These are phyloP conservation scores for Claviceps spartinae DNA, from an alignment of 2,329 filamentous ascomycete genomes.

Conservation along the genomic window DNA sequence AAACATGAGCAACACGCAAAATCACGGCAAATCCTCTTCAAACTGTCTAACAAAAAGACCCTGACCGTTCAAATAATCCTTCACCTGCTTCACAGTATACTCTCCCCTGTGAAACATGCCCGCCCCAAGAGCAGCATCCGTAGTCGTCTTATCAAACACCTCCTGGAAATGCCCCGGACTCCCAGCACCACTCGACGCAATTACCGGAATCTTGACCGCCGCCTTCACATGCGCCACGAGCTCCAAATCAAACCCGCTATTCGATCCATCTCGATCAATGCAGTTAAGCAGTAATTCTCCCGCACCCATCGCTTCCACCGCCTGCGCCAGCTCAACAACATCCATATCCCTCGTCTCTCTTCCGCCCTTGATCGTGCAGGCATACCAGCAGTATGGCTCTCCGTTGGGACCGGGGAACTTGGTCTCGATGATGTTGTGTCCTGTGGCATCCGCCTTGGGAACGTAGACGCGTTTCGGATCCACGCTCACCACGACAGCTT, in stretches of 20 bases:
- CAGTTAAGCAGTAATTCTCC: constrained; percentile 94
- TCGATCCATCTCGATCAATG: constrained; percentile 93
- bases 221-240: constrained; percentile 77
- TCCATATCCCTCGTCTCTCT: constrained; percentile 90
- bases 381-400: constrained; percentile 85
- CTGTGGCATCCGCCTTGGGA: constrained; percentile 52
- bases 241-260: constrained; percentile 88
- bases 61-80: constrained; percentile 59
- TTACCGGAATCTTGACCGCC: constrained; percentile 83
- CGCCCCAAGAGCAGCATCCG: constrained; percentile 86
- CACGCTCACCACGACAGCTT: constrained; percentile 91
- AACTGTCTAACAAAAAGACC: constrained; percentile 69
- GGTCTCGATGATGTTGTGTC: constrained; percentile 63
- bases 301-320: constrained; percentile 89
- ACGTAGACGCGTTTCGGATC: constrained; percentile 91
- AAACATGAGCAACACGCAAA: neutral
- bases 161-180: constrained; percentile 78
- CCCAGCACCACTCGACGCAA: constrained; percentile 86
- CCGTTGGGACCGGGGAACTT: constrained; percentile 56
- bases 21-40: constrained; percentile 39
- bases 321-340: constrained; percentile 73
- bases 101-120: constrained; percentile 97
- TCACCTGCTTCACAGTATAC: constrained; percentile 89
- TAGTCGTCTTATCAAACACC: constrained; percentile 73
- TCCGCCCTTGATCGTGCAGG: constrained; percentile 91